Percentiles rank a stretch among this genome's conserved stretches.
Evolutionary conservation across 306 rosid species (phyloP).

Genomic region (Oemleria cerasiformis): DNA sequence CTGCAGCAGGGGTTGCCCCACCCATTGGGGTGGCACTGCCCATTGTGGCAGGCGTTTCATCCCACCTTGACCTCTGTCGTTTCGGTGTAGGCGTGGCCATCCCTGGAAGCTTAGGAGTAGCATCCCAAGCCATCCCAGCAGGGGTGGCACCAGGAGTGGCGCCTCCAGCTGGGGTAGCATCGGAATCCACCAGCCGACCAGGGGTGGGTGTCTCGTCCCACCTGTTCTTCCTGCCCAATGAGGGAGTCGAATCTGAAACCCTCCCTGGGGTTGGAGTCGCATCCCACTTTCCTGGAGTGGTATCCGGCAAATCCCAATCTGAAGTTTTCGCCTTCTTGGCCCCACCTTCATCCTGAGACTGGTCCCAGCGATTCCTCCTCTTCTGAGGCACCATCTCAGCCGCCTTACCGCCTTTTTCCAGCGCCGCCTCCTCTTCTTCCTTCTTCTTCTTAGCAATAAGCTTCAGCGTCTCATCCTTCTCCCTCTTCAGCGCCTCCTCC

Average conservation of each 20-base stretch:
- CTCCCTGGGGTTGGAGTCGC: constrained; percentile 65
- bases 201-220: constrained; percentile 84
- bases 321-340: constrained; percentile 35
- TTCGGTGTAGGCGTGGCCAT: constrained; percentile 73
- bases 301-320: constrained; percentile 66
- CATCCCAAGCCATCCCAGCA: constrained; percentile 80
- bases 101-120: constrained; percentile 66
- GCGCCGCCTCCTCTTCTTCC: constrained; percentile 54
- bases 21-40: constrained; percentile 69
- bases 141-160: constrained; percentile 77
- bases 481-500: constrained; percentile 64
- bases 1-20: constrained; percentile 65
- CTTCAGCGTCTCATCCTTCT: constrained; percentile 57
- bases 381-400: constrained; percentile 38
- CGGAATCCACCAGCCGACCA: constrained; percentile 56
- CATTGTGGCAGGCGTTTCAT: constrained; percentile 74
- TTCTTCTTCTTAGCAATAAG: constrained; percentile 56
- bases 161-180: constrained; percentile 67
- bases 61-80: constrained; percentile 73
- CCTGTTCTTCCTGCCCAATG: constrained; percentile 61
- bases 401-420: constrained; percentile 21
- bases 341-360: constrained; percentile 58
- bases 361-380: constrained; percentile 76
- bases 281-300: constrained; percentile 67
- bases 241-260: constrained; percentile 53